Evolutionary conservation across 106 monocot genomes (phyloP).

Genomic region (Allium sativum): DNA sequence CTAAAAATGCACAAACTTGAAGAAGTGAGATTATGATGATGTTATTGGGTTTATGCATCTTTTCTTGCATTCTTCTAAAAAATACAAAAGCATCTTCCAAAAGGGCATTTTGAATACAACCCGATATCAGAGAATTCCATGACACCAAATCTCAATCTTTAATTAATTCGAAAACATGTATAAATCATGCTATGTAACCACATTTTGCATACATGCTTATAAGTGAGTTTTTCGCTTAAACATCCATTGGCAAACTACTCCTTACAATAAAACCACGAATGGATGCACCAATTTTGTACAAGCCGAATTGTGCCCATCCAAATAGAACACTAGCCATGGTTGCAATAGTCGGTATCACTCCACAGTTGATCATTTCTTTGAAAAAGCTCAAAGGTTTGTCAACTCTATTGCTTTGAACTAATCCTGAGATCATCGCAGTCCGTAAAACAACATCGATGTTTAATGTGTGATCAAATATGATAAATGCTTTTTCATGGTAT

Average conservation of each 20-base stretch:
- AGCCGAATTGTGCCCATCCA: constrained; percentile 40
- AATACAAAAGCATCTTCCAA: constrained; percentile 25
- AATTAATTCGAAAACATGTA: constrained; percentile 30
- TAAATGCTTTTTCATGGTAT: constrained; percentile 13
- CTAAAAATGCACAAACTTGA: constrained; percentile 45
- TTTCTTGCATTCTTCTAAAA: constrained; percentile 33
- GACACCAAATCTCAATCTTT: constrained; percentile 41
- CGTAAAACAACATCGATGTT: constrained; percentile 37
- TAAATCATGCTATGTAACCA: constrained; percentile 15
- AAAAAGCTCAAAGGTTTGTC: constrained; percentile 42
- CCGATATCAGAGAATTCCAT: constrained; percentile 60
- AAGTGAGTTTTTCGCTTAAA: constrained; percentile 41
- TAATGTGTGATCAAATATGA: constrained; percentile 21
- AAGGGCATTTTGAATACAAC: constrained; percentile 34
- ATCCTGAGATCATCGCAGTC: constrained; percentile 66
- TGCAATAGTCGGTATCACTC: constrained; percentile 16
- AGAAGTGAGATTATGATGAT: constrained; percentile 47
- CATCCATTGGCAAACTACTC: constrained; percentile 18
- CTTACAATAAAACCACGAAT: constrained; percentile 57
- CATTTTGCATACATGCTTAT: constrained; percentile 61
- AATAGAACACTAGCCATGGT: constrained; percentile 40
- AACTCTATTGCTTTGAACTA: constrained; percentile 36
- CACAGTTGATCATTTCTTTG: constrained; percentile 22
- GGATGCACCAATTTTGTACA: constrained; percentile 31
- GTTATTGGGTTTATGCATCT: constrained; percentile 21